Conservation (phyloP, 1,139 yeast genomes). For the Pichia sp. region DNA sequence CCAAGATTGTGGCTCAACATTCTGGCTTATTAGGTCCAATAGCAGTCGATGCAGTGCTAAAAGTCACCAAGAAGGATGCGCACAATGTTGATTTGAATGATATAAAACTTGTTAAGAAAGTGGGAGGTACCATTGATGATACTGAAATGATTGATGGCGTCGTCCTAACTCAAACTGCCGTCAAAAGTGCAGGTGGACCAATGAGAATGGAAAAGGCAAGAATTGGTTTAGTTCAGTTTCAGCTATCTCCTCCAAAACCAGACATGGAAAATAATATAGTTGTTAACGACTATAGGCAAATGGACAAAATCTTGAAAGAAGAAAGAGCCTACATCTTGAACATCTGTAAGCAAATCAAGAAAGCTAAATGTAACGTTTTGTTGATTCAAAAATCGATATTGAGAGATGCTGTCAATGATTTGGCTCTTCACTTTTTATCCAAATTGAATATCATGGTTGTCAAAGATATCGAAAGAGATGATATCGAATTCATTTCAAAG, state of each 20-base stretch:
- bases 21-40: slow-evolving; percentile 82
- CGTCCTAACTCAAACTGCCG: slow-evolving; percentile 83
- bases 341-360: slow-evolving; percentile 92
- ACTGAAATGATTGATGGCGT: slow-evolving; percentile 92
- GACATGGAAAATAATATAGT: slow-evolving; percentile 98
- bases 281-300: slow-evolving; percentile 95
- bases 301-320: slow-evolving; percentile 97
- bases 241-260: slow-evolving; percentile 97
- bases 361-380: slow-evolving; percentile 92
- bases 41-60: slow-evolving; percentile 89
- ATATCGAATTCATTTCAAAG: slow-evolving; percentile 87
- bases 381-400: slow-evolving; percentile 91
- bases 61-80: slow-evolving; percentile 45
- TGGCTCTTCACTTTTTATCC: slow-evolving; percentile 90
- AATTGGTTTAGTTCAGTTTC: slow-evolving; percentile 91
- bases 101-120: slow-evolving; percentile 84
- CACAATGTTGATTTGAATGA: slow-evolving; percentile 80
- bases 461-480: slow-evolving; percentile 95
- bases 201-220: slow-evolving; percentile 88
- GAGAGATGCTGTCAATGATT: slow-evolving; percentile 95
- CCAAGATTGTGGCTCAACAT: slow-evolving; percentile 93
- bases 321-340: slow-evolving; percentile 93
- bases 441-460: slow-evolving; percentile 91
- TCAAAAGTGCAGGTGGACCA: slow-evolving; percentile 95
- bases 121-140: slow-evolving; percentile 97